phyloP scores from a whole-genome alignment of 805 yeast species.

The Debaryomyces hansenii region DNA sequence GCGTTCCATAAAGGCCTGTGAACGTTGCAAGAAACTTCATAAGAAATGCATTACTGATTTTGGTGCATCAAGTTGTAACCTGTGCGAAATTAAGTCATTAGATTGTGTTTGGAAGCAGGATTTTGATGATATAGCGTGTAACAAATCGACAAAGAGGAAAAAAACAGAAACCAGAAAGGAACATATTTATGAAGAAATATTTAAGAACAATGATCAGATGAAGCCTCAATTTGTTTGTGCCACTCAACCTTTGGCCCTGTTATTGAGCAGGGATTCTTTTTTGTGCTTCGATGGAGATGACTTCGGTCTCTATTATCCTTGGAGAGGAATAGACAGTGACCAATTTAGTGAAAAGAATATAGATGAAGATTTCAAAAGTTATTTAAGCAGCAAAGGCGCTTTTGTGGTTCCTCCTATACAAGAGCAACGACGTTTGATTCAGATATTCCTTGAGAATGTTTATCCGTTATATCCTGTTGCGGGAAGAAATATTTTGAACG shows the following conservation, averaged over 20 bases:
- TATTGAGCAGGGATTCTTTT: slow-evolving; percentile 27
- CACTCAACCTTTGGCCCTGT: slow-evolving; percentile 30
- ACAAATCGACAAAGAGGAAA: slow-evolving; percentile 8
- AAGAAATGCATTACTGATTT: slow-evolving; percentile 4
- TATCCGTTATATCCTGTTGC: slow-evolving; percentile 30
- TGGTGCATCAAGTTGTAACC: slow-evolving; percentile 8
- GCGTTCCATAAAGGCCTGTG: slow-evolving; percentile 20
- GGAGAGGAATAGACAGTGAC: slow-evolving; percentile 23
- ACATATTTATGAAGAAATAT: slow-evolving; percentile 20
- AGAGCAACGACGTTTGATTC: slow-evolving; percentile 18
- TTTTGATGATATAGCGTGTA: background rate
- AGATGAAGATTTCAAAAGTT: slow-evolving; percentile 21
- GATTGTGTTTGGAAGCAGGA: slow-evolving; percentile 3
- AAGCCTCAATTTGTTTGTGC: slow-evolving; percentile 27
- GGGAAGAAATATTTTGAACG: slow-evolving; percentile 14
- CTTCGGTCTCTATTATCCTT: slow-evolving; percentile 26
- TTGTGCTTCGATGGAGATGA: slow-evolving; percentile 27
- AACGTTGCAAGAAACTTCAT: slow-evolving; percentile 21
- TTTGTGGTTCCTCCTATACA: slow-evolving; percentile 18
- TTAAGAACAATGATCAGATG: slow-evolving; percentile 13
- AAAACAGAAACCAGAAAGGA: slow-evolving; percentile 18
- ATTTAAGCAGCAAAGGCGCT: slow-evolving; percentile 20
- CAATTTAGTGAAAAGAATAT: slow-evolving; percentile 10
- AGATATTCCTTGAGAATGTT: slow-evolving; percentile 18
- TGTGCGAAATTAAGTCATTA: slow-evolving; percentile 11